Percentiles rank a stretch among this genome's conserved stretches.
Conservation (phyloP, 768 basidiomycete genomes). For the Tremella mesenterica region DNA sequence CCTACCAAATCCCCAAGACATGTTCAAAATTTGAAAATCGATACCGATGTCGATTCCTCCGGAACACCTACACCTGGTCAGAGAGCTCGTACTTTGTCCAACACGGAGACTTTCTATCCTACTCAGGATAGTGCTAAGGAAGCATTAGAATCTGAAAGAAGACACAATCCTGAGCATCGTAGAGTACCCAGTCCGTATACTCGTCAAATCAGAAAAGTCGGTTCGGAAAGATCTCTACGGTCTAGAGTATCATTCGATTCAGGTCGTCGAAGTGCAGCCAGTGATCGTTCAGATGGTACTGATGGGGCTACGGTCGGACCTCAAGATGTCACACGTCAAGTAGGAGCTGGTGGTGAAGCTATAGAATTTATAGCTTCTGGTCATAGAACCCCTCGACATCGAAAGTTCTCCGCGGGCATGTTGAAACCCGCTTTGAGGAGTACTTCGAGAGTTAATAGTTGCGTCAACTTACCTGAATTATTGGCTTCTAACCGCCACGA, state of each 20-base stretch:
- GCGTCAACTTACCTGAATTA: background rate
- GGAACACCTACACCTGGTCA: background rate
- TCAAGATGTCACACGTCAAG: constrained; percentile 19
- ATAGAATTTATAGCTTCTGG: constrained; percentile 34
- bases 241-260: constrained; percentile 28
- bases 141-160: constrained; percentile 23
- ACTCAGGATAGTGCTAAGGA: constrained; percentile 21
- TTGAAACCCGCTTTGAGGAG: constrained; percentile 27
- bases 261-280: background rate
- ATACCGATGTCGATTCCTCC: background rate
- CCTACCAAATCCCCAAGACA: background rate
- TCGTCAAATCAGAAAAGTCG: constrained; percentile 2
- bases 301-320: constrained; percentile 3
- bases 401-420: constrained; percentile 23
- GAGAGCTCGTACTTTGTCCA: constrained; percentile 6
- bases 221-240: constrained; percentile 12
- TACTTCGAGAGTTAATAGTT: background rate
- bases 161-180: constrained; percentile 10
- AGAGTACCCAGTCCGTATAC: constrained; percentile 30
- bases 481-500: background rate
- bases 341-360: constrained; percentile 35
- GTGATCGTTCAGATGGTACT: background rate
- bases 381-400: constrained; percentile 30
- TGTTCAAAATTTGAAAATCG: background rate
- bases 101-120: constrained; percentile 26